Conservation (phyloP, 2,329 filamentous ascomycete species). For the Scytalidium lignicola region DNA sequence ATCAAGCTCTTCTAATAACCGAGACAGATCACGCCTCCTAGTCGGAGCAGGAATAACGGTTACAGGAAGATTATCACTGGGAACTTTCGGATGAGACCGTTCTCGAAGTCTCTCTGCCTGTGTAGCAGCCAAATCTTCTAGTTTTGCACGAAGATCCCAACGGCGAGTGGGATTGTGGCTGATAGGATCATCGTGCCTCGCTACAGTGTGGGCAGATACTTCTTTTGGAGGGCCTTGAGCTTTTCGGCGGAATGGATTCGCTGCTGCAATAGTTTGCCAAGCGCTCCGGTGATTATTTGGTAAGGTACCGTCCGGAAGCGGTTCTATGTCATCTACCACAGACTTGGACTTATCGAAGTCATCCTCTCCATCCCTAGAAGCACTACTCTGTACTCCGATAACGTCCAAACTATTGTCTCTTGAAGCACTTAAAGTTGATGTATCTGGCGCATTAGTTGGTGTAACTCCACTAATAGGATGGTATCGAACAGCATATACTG, state of each 20-base stretch:
- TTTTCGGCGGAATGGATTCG: conserved; percentile 23
- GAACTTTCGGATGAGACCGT: conserved; percentile 46
- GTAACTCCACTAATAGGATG: conserved; percentile 45
- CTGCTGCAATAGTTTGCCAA: conserved; percentile 18
- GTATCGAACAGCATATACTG: conserved; percentile 58
- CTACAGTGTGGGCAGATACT: conserved; percentile 21
- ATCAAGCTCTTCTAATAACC: conserved; percentile 46
- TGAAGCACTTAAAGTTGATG: conserved; percentile 5
- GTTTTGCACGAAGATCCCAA: conserved; percentile 52
- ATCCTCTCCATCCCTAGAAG: conserved; percentile 20
- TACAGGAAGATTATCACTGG: conserved; percentile 51
- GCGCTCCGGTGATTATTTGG: conserved; percentile 4
- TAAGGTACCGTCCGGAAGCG: conserved; percentile 4
- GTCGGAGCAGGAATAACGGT: conserved; percentile 58
- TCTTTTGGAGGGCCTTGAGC: conserved; percentile 25
- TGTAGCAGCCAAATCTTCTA: conserved; percentile 57
- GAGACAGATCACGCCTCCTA: conserved; percentile 51
- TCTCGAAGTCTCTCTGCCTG: conserved; percentile 58
- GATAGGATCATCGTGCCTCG: conserved; percentile 10
- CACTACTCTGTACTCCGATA: conserved; percentile 5
- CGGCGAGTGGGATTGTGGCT: conserved; percentile 21
- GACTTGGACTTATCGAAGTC: conserved; percentile 2
- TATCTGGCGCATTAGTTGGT: conserved; percentile 10
- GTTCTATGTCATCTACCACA: conserved; percentile 10
- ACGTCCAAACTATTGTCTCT: conserved; percentile 21